These are phyloP conservation scores for Starmerella lactis-condensi DNA, from an alignment of 805 yeast genomes.

Conservation along the genomic window DNA sequence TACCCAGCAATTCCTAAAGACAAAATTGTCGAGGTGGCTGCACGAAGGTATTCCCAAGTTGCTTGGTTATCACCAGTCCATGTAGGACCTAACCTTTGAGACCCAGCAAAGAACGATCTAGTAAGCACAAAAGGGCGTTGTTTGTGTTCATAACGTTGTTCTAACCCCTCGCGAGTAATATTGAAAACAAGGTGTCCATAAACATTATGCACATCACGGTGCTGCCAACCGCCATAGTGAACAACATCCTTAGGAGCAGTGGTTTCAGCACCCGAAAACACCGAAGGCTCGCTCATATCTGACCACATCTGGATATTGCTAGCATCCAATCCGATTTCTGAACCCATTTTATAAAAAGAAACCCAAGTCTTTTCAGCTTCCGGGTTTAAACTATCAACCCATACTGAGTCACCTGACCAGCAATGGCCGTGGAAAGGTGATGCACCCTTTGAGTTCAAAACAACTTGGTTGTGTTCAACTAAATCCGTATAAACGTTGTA, in stretches of 20 bases:
- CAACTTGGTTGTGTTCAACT: slow-evolving; percentile 27
- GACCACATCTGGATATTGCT: slow-evolving; percentile 78
- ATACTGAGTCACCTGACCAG: slow-evolving; percentile 93
- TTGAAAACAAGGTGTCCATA: slow-evolving; percentile 69
- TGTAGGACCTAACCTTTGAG: slow-evolving; percentile 78
- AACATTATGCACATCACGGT: slow-evolving; percentile 75
- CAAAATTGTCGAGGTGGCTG: slow-evolving; percentile 73
- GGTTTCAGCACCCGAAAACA: slow-evolving; percentile 89
- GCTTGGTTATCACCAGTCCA: slow-evolving; percentile 98
- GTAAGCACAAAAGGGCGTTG: slow-evolving; percentile 78
- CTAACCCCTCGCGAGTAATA: slow-evolving; percentile 53
- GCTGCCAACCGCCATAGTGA: slow-evolving; percentile 71
- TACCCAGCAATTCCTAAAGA: slow-evolving; percentile 65
- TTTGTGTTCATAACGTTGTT: slow-evolving; percentile 28
- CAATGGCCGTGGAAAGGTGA: slow-evolving; percentile 61
- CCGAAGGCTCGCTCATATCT: slow-evolving; percentile 96
- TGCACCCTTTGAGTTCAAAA: slow-evolving; percentile 29
- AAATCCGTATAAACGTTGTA: slow-evolving; percentile 46
- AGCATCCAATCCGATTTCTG: slow-evolving; percentile 30
- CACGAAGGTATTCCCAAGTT: slow-evolving; percentile 67
- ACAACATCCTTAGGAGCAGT: slow-evolving; percentile 64
- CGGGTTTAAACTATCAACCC: slow-evolving; percentile 77
- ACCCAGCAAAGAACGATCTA: slow-evolving; percentile 73
- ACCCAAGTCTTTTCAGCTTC: slow-evolving; percentile 44
- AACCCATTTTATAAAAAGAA: slow-evolving; percentile 29